Evolutionary conservation across 2,329 filamentous ascomycete genomes (phyloP).

Genomic region (Anisogramma anomala): DNA sequence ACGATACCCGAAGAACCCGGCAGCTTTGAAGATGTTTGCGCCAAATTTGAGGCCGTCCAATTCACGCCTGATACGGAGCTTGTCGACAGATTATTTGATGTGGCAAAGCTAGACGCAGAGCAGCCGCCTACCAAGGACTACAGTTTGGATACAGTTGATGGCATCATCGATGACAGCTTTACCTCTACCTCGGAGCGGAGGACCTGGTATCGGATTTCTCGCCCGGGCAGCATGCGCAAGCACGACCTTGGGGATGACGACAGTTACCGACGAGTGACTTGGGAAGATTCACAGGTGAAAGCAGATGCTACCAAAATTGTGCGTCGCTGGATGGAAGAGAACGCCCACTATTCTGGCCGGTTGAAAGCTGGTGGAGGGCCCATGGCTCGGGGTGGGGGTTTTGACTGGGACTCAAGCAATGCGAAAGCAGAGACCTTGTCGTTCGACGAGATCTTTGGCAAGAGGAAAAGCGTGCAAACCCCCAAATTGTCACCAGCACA

Average conservation of each 20-base stretch:
- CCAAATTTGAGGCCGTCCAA: slow-evolving; percentile 20
- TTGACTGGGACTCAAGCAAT: slow-evolving; percentile 51
- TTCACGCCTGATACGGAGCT: slow-evolving; percentile 18
- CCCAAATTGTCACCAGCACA: slow-evolving; percentile 20
- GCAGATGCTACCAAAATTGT: slow-evolving; percentile 46
- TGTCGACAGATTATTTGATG: slow-evolving; percentile 26
- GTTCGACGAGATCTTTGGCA: slow-evolving; percentile 34
- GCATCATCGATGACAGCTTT: slow-evolving; percentile 41
- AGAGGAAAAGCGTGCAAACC: slow-evolving; percentile 21
- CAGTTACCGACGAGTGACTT: slow-evolving; percentile 47
- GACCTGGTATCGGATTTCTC: slow-evolving; percentile 53
- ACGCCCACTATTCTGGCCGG: slow-evolving; percentile 40
- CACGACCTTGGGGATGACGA: slow-evolving; percentile 47
- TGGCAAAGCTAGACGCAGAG: slow-evolving; percentile 21
- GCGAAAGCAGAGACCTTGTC: slow-evolving; percentile 38
- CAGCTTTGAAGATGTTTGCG: slow-evolving; percentile 16
- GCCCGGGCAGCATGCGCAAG: slow-evolving; percentile 45
- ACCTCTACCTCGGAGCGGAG: slow-evolving; percentile 46
- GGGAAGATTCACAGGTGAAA: slow-evolving; percentile 43
- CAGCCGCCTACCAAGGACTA: slow-evolving; percentile 12
- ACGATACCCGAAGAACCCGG: slow-evolving; percentile 3
- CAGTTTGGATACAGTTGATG: slow-evolving; percentile 30
- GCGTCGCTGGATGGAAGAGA: slow-evolving; percentile 55
- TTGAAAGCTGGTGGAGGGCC: slow-evolving; percentile 31
- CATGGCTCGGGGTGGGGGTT: slow-evolving; percentile 35